phyloP scores from a whole-genome alignment of 106 monocot genomes.

The Dendrobium huoshanense region DNA sequence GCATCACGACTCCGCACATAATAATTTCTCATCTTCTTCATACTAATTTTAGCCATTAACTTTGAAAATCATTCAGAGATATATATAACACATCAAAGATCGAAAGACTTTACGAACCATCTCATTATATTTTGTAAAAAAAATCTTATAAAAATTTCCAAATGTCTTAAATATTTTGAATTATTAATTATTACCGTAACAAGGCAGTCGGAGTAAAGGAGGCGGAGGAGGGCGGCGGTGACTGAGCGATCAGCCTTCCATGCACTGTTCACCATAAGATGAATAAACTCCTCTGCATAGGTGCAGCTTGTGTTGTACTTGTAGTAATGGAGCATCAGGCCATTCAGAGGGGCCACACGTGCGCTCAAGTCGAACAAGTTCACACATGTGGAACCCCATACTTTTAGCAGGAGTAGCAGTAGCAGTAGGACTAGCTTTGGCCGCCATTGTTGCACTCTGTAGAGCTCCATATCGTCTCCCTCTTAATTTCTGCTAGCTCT shows the following conservation, averaged over 20 bases:
- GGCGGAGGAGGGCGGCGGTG: conserved; percentile 43
- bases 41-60: too few relatives aligned
- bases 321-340: conserved; percentile 42
- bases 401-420: neutral
- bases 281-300: conserved; percentile 34
- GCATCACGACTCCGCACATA: too few relatives aligned
- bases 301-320: conserved; percentile 29
- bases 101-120: too few relatives aligned
- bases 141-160: too few relatives aligned
- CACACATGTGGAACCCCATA: neutral
- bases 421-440: neutral
- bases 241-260: conserved; percentile 35
- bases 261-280: conserved; percentile 23
- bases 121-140: too few relatives aligned
- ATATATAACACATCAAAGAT: too few relatives aligned
- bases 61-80: too few relatives aligned
- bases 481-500: neutral
- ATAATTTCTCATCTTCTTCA: too few relatives aligned
- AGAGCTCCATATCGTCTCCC: neutral
- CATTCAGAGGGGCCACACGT: conserved; percentile 13
- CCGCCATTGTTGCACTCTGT: neutral
- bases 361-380: neutral
- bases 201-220: conserved; percentile 58
- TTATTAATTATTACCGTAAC: conserved; percentile 27
- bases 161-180: neutral